A percentile compares a stretch with the other conserved stretches of the same genome.
Conservation (phyloP, 2,329 filamentous ascomycete species). For the Coniochaeta sp. region DNA sequence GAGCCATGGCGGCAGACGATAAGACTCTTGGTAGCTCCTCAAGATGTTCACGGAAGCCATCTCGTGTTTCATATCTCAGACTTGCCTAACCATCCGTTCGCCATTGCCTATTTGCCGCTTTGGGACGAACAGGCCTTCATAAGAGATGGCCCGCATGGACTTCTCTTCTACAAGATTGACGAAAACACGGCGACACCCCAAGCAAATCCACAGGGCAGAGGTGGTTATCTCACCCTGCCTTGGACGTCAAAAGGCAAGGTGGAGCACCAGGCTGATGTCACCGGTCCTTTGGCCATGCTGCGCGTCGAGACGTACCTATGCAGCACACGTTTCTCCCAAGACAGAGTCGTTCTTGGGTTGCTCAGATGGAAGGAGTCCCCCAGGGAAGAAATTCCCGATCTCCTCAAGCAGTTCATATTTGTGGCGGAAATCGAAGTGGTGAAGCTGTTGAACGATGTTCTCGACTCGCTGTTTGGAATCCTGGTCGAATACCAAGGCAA, state of each 20-base stretch:
- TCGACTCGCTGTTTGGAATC: slow-evolving; percentile 86
- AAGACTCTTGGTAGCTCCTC: slow-evolving; percentile 67
- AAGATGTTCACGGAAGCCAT: slow-evolving; percentile 77
- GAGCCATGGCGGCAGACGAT: slow-evolving; percentile 86
- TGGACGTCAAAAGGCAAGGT: slow-evolving; percentile 67
- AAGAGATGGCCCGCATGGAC: slow-evolving; percentile 71
- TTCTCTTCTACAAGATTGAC: slow-evolving; percentile 85
- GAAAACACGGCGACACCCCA: slow-evolving; percentile 71
- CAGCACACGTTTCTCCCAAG: slow-evolving; percentile 91
- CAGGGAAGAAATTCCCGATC: slow-evolving; percentile 61
- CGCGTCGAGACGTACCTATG: slow-evolving; percentile 79
- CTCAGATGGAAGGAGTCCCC: slow-evolving; percentile 78
- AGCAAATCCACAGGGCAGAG: slow-evolving; percentile 59
- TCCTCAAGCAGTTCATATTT: slow-evolving; percentile 80
- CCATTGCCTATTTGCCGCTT: slow-evolving; percentile 84
- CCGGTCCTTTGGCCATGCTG: slow-evolving; percentile 73
- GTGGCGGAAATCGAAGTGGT: slow-evolving; percentile 97
- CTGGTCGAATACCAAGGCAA: slow-evolving; percentile 86
- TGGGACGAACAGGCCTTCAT: slow-evolving; percentile 92
- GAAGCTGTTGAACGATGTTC: slow-evolving; percentile 82
- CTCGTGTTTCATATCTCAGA: slow-evolving; percentile 86
- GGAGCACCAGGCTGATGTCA: slow-evolving; percentile 65
- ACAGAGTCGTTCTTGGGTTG: slow-evolving; percentile 75
- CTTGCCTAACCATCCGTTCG: slow-evolving; percentile 80
- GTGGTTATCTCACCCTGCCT: slow-evolving; percentile 78